These are phyloP conservation scores for Silene latifolia DNA, from an alignment of 148 eudicot genomes.

Conservation along the genomic window DNA sequence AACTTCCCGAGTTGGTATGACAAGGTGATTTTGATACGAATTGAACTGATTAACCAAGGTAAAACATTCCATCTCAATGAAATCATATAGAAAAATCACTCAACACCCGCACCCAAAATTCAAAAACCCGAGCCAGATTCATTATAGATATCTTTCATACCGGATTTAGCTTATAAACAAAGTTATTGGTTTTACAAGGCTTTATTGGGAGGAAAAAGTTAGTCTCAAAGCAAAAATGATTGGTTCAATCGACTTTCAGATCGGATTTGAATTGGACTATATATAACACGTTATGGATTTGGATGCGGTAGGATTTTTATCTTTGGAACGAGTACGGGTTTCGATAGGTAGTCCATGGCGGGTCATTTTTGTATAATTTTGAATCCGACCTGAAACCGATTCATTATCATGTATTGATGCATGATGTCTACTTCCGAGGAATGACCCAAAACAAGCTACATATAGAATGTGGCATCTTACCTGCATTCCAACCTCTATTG, in stretches of 20 bases:
- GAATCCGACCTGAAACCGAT: neutral
- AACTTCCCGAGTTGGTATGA: neutral
- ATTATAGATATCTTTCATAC: neutral
- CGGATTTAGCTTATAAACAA: neutral
- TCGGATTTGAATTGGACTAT: no score
- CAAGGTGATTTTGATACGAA: neutral
- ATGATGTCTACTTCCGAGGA: neutral
- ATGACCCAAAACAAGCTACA: neutral
- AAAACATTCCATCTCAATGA: neutral
- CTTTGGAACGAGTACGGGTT: no score
- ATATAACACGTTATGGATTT: no score
- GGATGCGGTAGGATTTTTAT: no score
- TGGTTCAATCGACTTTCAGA: no score
- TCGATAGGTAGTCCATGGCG: neutral
- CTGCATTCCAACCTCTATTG: conserved; percentile 96
- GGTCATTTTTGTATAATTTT: neutral
- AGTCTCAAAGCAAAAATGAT: no score
- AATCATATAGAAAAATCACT: no score
- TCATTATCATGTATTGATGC: neutral
- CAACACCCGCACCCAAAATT: neutral
- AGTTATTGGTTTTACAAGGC: no score
- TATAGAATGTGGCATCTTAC: conserved; percentile 24
- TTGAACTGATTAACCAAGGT: neutral
- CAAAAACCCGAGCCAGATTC: neutral
- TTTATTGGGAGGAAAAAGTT: no score